These are phyloP conservation scores for Paramecium biaurelia DNA, from an alignment of 73 alveolate genomes.

Conservation along the genomic window DNA sequence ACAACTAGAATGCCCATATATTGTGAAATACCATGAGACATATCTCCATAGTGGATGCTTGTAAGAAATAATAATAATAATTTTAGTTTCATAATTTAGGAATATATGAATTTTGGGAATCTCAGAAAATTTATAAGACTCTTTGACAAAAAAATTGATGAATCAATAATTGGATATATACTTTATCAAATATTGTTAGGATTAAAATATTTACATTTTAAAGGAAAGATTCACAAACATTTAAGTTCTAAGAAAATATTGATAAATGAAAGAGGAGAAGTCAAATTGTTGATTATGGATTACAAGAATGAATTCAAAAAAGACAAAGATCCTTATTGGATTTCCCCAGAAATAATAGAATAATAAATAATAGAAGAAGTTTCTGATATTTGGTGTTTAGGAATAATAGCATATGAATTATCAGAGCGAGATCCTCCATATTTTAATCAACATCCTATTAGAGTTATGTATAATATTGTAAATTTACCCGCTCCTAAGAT, in stretches of 20 bases:
- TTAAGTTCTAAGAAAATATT: background rate
- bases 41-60: background rate
- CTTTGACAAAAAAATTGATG: background rate
- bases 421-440: background rate
- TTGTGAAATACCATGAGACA: background rate
- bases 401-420: background rate
- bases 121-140: background rate
- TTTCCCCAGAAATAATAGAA: background rate
- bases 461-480: background rate
- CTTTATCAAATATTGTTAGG: background rate
- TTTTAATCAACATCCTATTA: background rate
- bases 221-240: background rate
- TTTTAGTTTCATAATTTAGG: background rate
- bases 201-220: background rate
- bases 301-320: background rate
- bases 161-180: background rate
- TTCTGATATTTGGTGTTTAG: background rate
- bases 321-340: background rate
- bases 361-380: background rate
- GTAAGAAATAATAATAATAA: background rate
- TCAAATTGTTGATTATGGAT: background rate
- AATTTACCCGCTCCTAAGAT: background rate
- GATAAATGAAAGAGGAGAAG: background rate
- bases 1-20: background rate
- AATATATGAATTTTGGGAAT: background rate